Evolutionary conservation across 768 basidiomycete species (phyloP), one percentile per base, ranked within the genome.

Genomic region (Agrocybe praecox): DNA sequence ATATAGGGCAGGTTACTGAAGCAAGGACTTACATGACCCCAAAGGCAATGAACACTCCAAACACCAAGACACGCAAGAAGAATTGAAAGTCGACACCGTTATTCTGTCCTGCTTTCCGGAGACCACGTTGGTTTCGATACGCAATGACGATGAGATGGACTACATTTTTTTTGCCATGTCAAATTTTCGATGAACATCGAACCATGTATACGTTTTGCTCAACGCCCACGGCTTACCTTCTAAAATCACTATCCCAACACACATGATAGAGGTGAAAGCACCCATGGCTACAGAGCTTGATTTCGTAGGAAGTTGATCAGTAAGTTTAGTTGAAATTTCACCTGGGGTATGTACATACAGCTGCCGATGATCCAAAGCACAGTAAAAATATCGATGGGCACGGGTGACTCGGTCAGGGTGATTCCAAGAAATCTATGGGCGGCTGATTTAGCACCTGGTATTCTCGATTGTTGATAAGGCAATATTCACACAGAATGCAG

Each of bases 51-150:
- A 72, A 76, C 7, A 65, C 49, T 3, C 69, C 72, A 48, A 76
- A 76, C 6, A 71, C 55, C 8, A 76, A 42, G 4, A 75, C 71
- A 42, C 75, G 70, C 17, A 72, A 49, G 12, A 72, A 24, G 12
- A 76, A 56, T 23, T 67, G 67, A 18, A 63, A 47, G 42, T 74
- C 62, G 22, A 71, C 40, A 5, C 62, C 61, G 46, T 61, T 65
- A 19, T 49, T 49, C 34, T 64, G 45, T 0, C 74, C 70, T 15
- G 69, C 71, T n/a, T 61, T 59, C 19, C 69, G 68, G 46, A 70
- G 59, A 10, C 65, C 72, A 21, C 67, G 65, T 66, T 68, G 71
- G 48, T 69, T 70, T 19, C 71, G 61, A 53, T 68, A 72, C 24
- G 72, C 56, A 3, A 64, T 64, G n/a, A 69, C 47, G 2, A 59